phyloP scores from a whole-genome alignment of 805 yeast species.

The Scheffersomyces lignosus region DNA sequence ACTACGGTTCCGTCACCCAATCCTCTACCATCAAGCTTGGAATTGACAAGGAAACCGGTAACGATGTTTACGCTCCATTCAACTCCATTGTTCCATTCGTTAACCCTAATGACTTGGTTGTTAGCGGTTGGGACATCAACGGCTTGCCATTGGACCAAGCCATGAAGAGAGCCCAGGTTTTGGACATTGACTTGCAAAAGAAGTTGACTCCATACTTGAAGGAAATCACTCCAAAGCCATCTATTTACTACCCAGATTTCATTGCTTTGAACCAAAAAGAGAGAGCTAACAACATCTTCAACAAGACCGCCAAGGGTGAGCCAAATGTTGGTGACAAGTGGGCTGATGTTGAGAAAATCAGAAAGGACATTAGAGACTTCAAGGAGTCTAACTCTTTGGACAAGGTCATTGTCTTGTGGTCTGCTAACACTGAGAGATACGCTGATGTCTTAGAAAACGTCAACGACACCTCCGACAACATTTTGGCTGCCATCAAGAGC shows the following conservation, averaged over 20 bases:
- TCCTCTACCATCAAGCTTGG: conserved; percentile 88
- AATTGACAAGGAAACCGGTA: conserved; percentile 68
- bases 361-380: conserved; percentile 80
- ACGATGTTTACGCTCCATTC: conserved; percentile 91
- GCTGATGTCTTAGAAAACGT: conserved; percentile 76
- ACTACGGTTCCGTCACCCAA: conserved; percentile 94
- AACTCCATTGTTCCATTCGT: conserved; percentile 85
- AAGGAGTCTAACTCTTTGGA: conserved; percentile 72
- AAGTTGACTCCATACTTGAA: conserved; percentile 67
- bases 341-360: conserved; percentile 84
- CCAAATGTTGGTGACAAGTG: conserved; percentile 67
- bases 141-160: conserved; percentile 70
- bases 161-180: conserved; percentile 81
- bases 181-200: conserved; percentile 81
- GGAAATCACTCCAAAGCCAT: conserved; percentile 68
- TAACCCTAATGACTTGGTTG: conserved; percentile 84
- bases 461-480: conserved; percentile 84
- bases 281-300: conserved; percentile 85
- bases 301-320: conserved; percentile 51
- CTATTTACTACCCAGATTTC: conserved; percentile 93
- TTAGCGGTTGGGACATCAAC: conserved; percentile 95
- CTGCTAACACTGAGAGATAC: conserved; percentile 95
- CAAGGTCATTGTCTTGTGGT: conserved; percentile 90
- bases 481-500: conserved; percentile 67
- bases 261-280: conserved; percentile 93